Evolutionary conservation across 306 rosid genomes (phyloP), one percentile per base, ranked within the genome.

Genomic region (Cotoneaster glaucophyllus): DNA sequence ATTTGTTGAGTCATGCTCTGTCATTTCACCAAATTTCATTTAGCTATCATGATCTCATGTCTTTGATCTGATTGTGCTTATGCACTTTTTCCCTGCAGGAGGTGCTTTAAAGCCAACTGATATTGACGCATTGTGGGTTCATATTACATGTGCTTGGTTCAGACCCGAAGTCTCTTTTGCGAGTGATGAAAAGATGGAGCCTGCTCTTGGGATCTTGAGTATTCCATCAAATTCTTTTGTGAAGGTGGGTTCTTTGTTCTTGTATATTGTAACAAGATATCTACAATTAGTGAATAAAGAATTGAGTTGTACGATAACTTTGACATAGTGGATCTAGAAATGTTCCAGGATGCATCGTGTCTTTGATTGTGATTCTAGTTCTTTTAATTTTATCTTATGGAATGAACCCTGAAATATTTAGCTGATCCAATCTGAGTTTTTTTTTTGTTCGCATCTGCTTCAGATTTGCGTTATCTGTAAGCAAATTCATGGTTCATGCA

Each of bases 141-240:
- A 96, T 82, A 92, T 96, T 67, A 96, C 99, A 11, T 96, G 99
- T 77, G 99, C 99, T 86, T 96, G 99, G 99, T 96, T 96, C 81
- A 88, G 91, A 63, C 99, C 99, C 43, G 98, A 96, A 89, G 99
- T 96, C 69, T 86, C 98, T 57, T 96, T 96, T 73, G 94, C 98
- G 32, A 96, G 93, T 82, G 99, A 92, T 82, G 96, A 96, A 79
- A 93, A 84, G 86, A 96, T 96, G 99, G 99, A 96, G 76, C 99
- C 99, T 81, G 99, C 98, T 75, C 88, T 89, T 84, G 99, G 99
- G 64, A 96, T 96, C 85, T 89, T 96, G 83, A 82, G 98, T 85
- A 93, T 96, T 82, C 99, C 99, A 7, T 96, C 99, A 71, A 93
- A 96, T 90, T 90, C 99, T 82, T 96, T 96, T 82, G 98, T 96